These are phyloP conservation scores for Amauroascus niger DNA, from an alignment of 2,329 filamentous ascomycete genomes.

Conservation along the genomic window DNA sequence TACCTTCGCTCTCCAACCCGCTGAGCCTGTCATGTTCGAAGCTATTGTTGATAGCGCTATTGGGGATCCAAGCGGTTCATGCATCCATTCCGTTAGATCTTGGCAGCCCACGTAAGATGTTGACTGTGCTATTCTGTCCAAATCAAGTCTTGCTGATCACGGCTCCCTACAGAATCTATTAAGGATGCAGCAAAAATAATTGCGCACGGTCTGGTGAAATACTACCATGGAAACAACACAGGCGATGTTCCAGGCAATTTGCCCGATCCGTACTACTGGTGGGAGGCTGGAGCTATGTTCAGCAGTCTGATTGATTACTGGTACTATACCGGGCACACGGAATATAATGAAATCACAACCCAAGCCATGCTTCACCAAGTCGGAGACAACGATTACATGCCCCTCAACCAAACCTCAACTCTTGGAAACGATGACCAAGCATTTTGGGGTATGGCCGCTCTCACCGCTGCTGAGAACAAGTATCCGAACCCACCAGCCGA, in stretches of 20 bases:
- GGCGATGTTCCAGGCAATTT: constrained; percentile 28
- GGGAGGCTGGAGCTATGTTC: constrained; percentile 32
- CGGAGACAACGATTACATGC: constrained; percentile 69
- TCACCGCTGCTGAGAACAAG: constrained; percentile 66
- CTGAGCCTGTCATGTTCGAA: background rate
- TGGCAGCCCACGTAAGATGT: constrained; percentile 21
- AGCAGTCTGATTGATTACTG: constrained; percentile 64
- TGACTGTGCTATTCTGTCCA: background rate
- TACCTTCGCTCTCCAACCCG: constrained; percentile 1
- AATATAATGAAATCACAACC: constrained; percentile 59
- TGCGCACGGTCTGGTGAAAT: constrained; percentile 28
- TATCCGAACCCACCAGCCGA: constrained; percentile 58
- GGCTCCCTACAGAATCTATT: constrained; percentile 26
- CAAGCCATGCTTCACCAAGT: constrained; percentile 66
- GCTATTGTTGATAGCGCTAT: constrained; percentile 15
- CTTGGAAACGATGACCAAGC: constrained; percentile 52
- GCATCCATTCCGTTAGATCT: constrained; percentile 22
- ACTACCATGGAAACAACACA: constrained; percentile 28
- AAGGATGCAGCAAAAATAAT: constrained; percentile 27
- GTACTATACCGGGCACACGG: constrained; percentile 63
- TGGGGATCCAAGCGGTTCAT: constrained; percentile 20
- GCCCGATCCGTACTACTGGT: constrained; percentile 32
- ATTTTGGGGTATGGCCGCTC: constrained; percentile 77
- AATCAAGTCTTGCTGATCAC: background rate
- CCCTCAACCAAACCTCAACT: constrained; percentile 43